Evolutionary conservation across 1,284 basidiomycete species (phyloP), one percentile per base, ranked within the genome.

Genomic region (Leccinum fallax): DNA sequence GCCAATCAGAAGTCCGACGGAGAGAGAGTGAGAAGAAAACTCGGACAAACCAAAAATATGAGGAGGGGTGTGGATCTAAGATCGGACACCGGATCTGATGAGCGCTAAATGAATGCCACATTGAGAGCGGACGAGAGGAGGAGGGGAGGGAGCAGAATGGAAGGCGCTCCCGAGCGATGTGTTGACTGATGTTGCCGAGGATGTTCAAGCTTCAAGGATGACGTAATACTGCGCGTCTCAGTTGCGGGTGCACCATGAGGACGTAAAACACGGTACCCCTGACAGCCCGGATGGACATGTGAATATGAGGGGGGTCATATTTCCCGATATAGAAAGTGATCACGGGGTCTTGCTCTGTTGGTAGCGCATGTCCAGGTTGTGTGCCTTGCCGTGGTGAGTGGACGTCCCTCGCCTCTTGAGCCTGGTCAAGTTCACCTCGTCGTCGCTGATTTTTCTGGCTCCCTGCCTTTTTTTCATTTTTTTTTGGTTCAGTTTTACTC

Each of bases 241-340:
- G 63, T 62, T 63, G 62, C 62, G 52, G 16, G 53, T 16, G 34
- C 0, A 34, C 62, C 71, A 73, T 69, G 69, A 72, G 71, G 71
- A 67, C 8, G 49, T 65, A 26, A 49, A 71, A 62, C 64, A 59
- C 56, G 26, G 58, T 63, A 63, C 71, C 71, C 60, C 64, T 46
- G 40, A 36, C 21, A 72, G 55, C 5, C 3, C 1, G 0, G 1
- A 2, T 30, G 11, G 61, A 66, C 71, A 75, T 72, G 73, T 72
- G 73, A 72, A 75, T 61, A 36, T 24, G 21, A 43, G 9, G 59
- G 67, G 71, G 71, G 70, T 70, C 62, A 48, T 38, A 2, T 52
- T 61, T 0, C 69, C 38, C 10, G 2, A 60, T 60, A 5, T 38
- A 55, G 63, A 1, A 21, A 34, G 4, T 28, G 7, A 3, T n/a